Evolutionary conservation across 345 rosid genomes (phyloP).

Genomic region (Linum usitatissimum): DNA sequence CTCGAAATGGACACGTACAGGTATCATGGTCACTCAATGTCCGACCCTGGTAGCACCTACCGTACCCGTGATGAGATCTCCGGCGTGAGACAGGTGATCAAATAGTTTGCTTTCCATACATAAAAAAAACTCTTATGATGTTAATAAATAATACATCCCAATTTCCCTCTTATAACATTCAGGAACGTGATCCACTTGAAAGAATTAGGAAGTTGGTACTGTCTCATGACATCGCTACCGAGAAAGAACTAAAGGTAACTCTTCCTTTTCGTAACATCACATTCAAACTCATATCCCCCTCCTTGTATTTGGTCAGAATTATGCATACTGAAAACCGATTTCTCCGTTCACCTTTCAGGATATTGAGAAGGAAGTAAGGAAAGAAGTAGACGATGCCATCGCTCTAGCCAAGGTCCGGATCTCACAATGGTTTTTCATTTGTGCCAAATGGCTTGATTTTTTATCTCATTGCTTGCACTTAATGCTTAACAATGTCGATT

Average conservation of each 20-base stretch:
- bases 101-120: neutral
- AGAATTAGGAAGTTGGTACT: conserved; percentile 70
- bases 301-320: neutral
- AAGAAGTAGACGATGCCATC: conserved; percentile 88
- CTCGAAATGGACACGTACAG: conserved; percentile 99
- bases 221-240: conserved; percentile 74
- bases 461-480: neutral
- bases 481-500: neutral
- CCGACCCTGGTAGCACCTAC: conserved; percentile 99
- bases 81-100: conserved; percentile 85
- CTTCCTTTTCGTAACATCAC: neutral
- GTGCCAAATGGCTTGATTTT: too few species aligned
- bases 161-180: conserved; percentile 11
- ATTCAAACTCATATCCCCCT: neutral
- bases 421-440: neutral
- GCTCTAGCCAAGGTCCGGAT: conserved; percentile 87
- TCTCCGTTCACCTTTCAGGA: conserved; percentile 37
- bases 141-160: neutral
- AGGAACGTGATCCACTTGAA: conserved; percentile 96
- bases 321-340: neutral
- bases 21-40: conserved; percentile 99
- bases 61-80: conserved; percentile 93
- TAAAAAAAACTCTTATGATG: neutral
- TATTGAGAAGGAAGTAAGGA: conserved; percentile 78
- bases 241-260: conserved; percentile 87